Conservation (phyloP, 2,329 filamentous ascomycete species). For the Phoma sp. region DNA sequence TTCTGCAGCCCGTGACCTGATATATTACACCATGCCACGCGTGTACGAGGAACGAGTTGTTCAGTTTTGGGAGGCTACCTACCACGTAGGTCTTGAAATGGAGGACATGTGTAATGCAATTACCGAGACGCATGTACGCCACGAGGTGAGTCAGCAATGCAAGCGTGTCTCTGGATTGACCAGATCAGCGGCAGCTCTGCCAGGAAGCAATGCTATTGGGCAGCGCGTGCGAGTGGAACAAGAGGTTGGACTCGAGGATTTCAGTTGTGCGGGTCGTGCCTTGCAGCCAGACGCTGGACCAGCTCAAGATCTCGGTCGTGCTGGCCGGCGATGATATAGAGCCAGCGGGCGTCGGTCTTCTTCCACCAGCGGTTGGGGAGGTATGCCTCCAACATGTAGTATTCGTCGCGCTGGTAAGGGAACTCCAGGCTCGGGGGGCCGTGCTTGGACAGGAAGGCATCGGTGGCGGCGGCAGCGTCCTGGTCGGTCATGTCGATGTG, state of each 20-base stretch:
- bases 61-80: background rate
- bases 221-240: background rate
- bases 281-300: constrained; percentile 2
- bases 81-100: constrained; percentile 24
- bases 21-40: no score
- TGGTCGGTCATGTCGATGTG: constrained; percentile 56
- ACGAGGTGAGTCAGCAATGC: constrained; percentile 25
- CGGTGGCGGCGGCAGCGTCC: constrained; percentile 56
- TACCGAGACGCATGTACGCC: constrained; percentile 24
- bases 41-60: no score
- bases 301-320: constrained; percentile 51
- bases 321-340: constrained; percentile 52
- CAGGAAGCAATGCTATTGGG: background rate
- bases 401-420: constrained; percentile 63
- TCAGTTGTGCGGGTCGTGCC: background rate
- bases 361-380: constrained; percentile 64
- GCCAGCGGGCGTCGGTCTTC: constrained; percentile 54
- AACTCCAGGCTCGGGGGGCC: constrained; percentile 61
- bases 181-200: constrained; percentile 16
- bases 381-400: constrained; percentile 65
- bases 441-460: constrained; percentile 58
- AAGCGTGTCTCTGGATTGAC: constrained; percentile 23
- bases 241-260: background rate
- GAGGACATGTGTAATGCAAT: constrained; percentile 27
- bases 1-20: no score